Evolutionary conservation across 1,139 yeast genomes (phyloP), one percentile per base, ranked within the genome.

Genomic region (Geotrichum klebahnii): DNA sequence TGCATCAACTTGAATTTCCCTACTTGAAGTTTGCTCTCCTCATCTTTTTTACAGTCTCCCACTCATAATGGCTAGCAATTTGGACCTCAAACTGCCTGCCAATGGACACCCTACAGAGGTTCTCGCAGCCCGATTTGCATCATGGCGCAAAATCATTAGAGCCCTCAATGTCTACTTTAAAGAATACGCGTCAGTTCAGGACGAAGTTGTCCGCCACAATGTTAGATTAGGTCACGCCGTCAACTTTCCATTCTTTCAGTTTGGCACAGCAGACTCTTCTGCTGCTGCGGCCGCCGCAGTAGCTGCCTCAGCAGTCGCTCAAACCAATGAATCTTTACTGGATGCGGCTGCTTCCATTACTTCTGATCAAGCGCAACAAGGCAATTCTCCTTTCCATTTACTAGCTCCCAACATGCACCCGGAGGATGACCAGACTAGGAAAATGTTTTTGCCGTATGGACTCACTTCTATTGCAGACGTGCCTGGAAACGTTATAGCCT

Each of bases 161-260:
- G 84, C 90, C 34, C 69, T 92, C 52, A 76, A 86, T 24, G 78
- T 75, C 48, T 92, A 92, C 65, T 73, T 90, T 56, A 78, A 77
- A 57, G 96, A 89, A 61, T 84, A 82, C 45, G 87, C 88, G 12
- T 78, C 84, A 17, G 92, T 86, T 44, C 94, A 88, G 65, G 96
- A 89, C 63, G 96, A 88, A 62, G 79, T 85, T 22, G 82, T 86
- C 33, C 78, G 95, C 54, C 95, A 87, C 62, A 95, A 88, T 65
- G 73, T 81, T 50, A 74, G 96, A 48, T 74, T 90, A 42, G 87
- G 86, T 57, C 90, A 87, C 65, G 87, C 95, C 6, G 82, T 87
- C 26, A 75, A 76, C 54, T 76, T 80, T 61, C 80, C 83, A 8
- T 73, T 76, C 53, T 71, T 69, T 59, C 63, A 65, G 23, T 53